These are phyloP conservation scores for Neurospora sp. DNA, from an alignment of 495 filamentous ascomycete species.

Conservation along the genomic window DNA sequence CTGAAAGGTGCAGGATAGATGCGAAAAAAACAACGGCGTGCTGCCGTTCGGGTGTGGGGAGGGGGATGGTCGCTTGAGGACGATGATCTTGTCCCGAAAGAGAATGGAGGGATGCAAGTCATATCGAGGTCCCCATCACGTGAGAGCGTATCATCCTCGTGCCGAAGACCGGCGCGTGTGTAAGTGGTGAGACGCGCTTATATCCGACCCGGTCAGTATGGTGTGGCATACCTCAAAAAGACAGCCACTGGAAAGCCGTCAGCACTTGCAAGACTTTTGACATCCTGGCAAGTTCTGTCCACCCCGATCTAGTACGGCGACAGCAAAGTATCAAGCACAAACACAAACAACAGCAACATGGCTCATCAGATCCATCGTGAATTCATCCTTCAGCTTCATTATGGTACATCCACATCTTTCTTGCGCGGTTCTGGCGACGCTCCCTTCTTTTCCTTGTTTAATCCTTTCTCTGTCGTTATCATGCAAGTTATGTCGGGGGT, in stretches of 20 bases:
- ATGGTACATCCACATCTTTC: neutral
- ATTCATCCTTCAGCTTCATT: neutral
- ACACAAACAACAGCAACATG: neutral
- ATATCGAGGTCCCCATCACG: slow-evolving; percentile 6
- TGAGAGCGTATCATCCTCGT: slow-evolving; percentile 13
- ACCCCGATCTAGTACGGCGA: neutral
- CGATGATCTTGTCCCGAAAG: neutral
- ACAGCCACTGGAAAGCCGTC: neutral
- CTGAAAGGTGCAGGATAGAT: neutral
- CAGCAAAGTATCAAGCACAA: neutral
- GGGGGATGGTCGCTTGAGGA: neutral
- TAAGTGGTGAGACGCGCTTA: slow-evolving; percentile 4
- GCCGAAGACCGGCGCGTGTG: neutral
- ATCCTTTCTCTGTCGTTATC: neutral
- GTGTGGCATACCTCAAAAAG: neutral
- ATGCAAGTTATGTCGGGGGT: neutral
- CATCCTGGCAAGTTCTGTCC: neutral
- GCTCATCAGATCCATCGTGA: neutral
- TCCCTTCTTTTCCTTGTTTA: neutral
- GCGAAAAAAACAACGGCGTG: neutral
- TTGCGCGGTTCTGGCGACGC: neutral
- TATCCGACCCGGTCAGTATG: neutral
- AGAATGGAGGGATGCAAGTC: neutral
- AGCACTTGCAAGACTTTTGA: neutral
- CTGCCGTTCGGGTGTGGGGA: neutral